Conservation (phyloP, 192 early-diverging fungal genomes). For the Linnemannia hyalina region DNA sequence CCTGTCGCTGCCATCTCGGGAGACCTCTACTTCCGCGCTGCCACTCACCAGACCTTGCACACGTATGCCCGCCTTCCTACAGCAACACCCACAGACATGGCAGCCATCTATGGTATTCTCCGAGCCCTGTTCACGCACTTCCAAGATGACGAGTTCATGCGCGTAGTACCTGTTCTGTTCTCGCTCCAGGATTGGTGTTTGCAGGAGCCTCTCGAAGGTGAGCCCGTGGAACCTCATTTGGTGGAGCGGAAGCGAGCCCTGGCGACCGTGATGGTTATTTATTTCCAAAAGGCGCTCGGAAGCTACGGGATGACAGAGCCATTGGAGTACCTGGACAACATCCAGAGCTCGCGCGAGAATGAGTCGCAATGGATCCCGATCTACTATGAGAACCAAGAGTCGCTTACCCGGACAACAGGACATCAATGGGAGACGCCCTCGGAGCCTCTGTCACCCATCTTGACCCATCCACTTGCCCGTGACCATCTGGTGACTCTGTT, state of each 20-base stretch:
- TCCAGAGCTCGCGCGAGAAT: slow-evolving; percentile 30
- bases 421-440: slow-evolving; percentile 38
- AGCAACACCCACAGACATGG: slow-evolving; percentile 36
- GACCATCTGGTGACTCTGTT: slow-evolving; percentile 43
- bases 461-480: slow-evolving; percentile 47
- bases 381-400: slow-evolving; percentile 42
- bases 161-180: slow-evolving; percentile 42
- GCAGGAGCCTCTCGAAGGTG: background rate
- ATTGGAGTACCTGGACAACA: slow-evolving; percentile 44
- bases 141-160: slow-evolving; percentile 52
- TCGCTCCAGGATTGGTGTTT: slow-evolving; percentile 54
- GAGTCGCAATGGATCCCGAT: slow-evolving; percentile 46
- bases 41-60: slow-evolving; percentile 35
- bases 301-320: slow-evolving; percentile 37
- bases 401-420: background rate
- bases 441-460: slow-evolving; percentile 26
- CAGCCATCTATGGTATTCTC: slow-evolving; percentile 35
- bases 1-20: slow-evolving; percentile 21
- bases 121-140: slow-evolving; percentile 43
- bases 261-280: slow-evolving; percentile 41
- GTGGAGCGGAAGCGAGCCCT: slow-evolving; percentile 37
- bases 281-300: slow-evolving; percentile 35
- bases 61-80: slow-evolving; percentile 35
- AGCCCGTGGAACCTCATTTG: background rate
- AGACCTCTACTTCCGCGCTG: slow-evolving; percentile 44